Evolutionary conservation across 2,329 filamentous ascomycete species (phyloP).

Genomic region (Botrytis hyacinthi): DNA sequence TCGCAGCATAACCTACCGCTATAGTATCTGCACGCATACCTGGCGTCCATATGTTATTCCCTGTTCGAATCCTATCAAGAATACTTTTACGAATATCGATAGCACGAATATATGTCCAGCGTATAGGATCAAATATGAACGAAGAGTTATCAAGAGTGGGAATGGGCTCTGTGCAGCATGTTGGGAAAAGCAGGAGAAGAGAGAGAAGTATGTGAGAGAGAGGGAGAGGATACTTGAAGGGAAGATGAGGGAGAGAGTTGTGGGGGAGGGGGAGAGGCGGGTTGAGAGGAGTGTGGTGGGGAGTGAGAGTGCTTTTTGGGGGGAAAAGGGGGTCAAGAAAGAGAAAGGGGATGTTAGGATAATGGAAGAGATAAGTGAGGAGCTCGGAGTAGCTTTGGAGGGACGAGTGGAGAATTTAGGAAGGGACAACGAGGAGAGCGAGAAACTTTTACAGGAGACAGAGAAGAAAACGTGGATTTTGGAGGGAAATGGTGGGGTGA

Average conservation of each 20-base stretch:
- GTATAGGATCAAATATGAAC: background rate
- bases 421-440: background rate
- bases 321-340: too few relatives aligned
- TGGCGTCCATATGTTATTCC: background rate
- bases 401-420: background rate
- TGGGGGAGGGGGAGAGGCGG: background rate
- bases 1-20: conserved; percentile 1
- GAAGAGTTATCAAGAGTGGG: background rate
- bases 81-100: background rate
- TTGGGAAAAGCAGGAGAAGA: background rate
- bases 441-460: background rate
- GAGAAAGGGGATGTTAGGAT: background rate
- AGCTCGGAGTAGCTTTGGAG: background rate
- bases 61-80: background rate
- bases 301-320: too few relatives aligned
- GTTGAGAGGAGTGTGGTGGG: too few relatives aligned
- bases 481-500: background rate
- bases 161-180: conserved; percentile 8
- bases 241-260: background rate
- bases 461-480: background rate
- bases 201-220: background rate
- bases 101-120: background rate
- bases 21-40: background rate
- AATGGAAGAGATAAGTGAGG: too few relatives aligned
- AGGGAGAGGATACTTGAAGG: background rate